A percentile compares a stretch with the other conserved stretches of the same genome.
These are phyloP conservation scores for Ogataea saltuana DNA, from an alignment of 805 yeast genomes.

Conservation along the genomic window DNA sequence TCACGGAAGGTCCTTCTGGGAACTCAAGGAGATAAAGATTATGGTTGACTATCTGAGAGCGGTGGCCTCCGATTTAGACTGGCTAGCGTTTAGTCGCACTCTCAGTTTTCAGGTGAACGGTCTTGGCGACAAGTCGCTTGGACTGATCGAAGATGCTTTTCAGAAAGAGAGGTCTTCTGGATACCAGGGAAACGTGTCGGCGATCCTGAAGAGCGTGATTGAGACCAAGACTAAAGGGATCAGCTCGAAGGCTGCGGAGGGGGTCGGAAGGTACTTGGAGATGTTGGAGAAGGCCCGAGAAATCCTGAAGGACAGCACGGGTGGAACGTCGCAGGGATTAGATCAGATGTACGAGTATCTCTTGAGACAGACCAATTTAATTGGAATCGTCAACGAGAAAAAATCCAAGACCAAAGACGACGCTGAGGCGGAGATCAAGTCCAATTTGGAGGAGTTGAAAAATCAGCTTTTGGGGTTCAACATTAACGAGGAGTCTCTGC, in stretches of 20 bases:
- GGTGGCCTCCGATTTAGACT: slow-evolving; percentile 57
- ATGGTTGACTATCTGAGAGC: slow-evolving; percentile 67
- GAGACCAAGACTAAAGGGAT: slow-evolving; percentile 18
- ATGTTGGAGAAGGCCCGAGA: slow-evolving; percentile 28
- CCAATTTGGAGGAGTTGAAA: slow-evolving; percentile 32
- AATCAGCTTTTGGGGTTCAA: slow-evolving; percentile 31
- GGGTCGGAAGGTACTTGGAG: slow-evolving; percentile 33
- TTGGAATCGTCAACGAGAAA: slow-evolving; percentile 20
- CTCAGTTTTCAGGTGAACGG: slow-evolving; percentile 66
- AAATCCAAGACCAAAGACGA: slow-evolving; percentile 24
- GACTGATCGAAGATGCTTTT: slow-evolving; percentile 21
- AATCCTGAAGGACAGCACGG: slow-evolving; percentile 12
- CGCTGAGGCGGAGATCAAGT: slow-evolving; percentile 22
- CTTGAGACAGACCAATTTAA: slow-evolving; percentile 22
- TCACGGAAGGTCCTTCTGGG: slow-evolving; percentile 82
- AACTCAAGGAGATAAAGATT: slow-evolving; percentile 62
- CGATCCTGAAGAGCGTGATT: slow-evolving; percentile 16
- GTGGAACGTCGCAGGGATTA: slow-evolving; percentile 7
- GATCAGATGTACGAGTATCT: slow-evolving; percentile 26
- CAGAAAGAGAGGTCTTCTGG: slow-evolving; percentile 8
- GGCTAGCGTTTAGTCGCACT: slow-evolving; percentile 57
- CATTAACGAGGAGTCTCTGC: slow-evolving; percentile 26
- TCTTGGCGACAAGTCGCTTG: slow-evolving; percentile 55
- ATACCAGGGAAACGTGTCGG: slow-evolving; percentile 13
- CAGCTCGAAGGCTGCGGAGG: slow-evolving; percentile 22